These are phyloP conservation scores for Globisporangium ultimum DNA, from an alignment of 352 stramenopile genomes.

Conservation along the genomic window DNA sequence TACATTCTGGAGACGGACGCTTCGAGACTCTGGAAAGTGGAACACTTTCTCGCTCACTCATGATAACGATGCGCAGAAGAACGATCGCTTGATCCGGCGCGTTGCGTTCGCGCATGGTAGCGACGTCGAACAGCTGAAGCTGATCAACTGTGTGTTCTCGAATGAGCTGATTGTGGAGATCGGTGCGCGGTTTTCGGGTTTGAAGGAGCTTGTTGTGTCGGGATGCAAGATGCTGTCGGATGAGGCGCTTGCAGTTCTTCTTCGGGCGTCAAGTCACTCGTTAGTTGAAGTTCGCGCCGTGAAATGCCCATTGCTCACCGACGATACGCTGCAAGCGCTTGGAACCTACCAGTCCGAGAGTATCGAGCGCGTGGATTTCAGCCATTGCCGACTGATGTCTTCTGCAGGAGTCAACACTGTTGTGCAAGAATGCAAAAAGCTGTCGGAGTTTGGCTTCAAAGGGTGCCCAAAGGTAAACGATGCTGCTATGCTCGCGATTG, in stretches of 20 bases:
- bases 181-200: slow-evolving; percentile 24
- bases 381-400: slow-evolving; percentile 54
- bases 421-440: slow-evolving; percentile 19
- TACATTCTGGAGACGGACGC: slow-evolving; percentile 25
- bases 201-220: slow-evolving; percentile 47
- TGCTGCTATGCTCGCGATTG: slow-evolving; percentile 26
- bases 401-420: slow-evolving; percentile 28
- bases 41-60: slow-evolving; percentile 26
- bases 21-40: slow-evolving; percentile 33
- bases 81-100: slow-evolving; percentile 21
- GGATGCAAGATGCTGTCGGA: slow-evolving; percentile 55
- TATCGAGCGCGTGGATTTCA: slow-evolving; percentile 50
- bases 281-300: slow-evolving; percentile 43
- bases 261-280: slow-evolving; percentile 28
- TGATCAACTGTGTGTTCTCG: slow-evolving; percentile 47
- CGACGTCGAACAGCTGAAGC: slow-evolving; percentile 31
- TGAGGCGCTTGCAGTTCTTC: slow-evolving; percentile 32
- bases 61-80: slow-evolving; percentile 25
- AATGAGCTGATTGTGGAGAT: slow-evolving; percentile 27
- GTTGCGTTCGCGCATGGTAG: slow-evolving; percentile 36
- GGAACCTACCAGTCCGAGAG: slow-evolving; percentile 26
- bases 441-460: slow-evolving; percentile 50
- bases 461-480: slow-evolving; percentile 54
- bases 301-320: slow-evolving; percentile 52
- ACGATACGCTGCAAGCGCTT: slow-evolving; percentile 26